Evolutionary conservation across 305 asterid species (phyloP).

Genomic region (Ajuga reptans): DNA sequence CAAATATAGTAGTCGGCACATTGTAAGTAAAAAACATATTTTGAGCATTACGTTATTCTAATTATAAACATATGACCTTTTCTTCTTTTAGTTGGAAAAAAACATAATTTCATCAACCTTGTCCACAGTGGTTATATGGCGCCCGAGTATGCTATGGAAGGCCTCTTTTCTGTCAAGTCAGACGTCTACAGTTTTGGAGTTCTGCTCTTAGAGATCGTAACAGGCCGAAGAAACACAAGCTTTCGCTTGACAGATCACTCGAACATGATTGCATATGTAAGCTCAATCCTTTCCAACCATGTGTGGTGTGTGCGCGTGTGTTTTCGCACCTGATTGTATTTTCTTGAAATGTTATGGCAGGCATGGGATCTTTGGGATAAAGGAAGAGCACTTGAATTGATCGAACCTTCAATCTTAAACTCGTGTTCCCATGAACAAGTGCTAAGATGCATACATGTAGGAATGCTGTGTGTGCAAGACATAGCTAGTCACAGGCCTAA

Average conservation of each 20-base stretch:
- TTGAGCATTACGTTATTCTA: background rate
- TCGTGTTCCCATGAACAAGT: slow-evolving; percentile 37
- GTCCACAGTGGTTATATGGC: slow-evolving; percentile 76
- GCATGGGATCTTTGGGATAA: slow-evolving; percentile 78
- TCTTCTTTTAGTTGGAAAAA: background rate
- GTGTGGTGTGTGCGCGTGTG: background rate
- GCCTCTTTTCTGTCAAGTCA: slow-evolving; percentile 68
- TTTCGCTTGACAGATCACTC: slow-evolving; percentile 48
- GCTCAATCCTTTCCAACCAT: slow-evolving; percentile 10
- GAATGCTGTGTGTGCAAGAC: slow-evolving; percentile 77
- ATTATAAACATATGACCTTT: background rate
- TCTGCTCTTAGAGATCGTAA: slow-evolving; percentile 65
- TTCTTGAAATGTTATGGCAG: slow-evolving; percentile 26
- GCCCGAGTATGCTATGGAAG: slow-evolving; percentile 95
- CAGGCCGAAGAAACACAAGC: slow-evolving; percentile 50
- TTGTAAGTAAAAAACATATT: slow-evolving; percentile 42
- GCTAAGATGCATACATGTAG: slow-evolving; percentile 61
- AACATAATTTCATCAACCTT: background rate
- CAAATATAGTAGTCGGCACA: slow-evolving; percentile 78
- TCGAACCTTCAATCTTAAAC: slow-evolving; percentile 38
- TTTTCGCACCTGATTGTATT: background rate
- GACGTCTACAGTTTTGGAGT: slow-evolving; percentile 86
- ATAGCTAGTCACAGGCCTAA: slow-evolving; percentile 48
- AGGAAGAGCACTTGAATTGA: slow-evolving; percentile 43
- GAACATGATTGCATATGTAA: slow-evolving; percentile 57